Conservation (phyloP, 331 rosid species). For the Malus hybrid region DNA sequence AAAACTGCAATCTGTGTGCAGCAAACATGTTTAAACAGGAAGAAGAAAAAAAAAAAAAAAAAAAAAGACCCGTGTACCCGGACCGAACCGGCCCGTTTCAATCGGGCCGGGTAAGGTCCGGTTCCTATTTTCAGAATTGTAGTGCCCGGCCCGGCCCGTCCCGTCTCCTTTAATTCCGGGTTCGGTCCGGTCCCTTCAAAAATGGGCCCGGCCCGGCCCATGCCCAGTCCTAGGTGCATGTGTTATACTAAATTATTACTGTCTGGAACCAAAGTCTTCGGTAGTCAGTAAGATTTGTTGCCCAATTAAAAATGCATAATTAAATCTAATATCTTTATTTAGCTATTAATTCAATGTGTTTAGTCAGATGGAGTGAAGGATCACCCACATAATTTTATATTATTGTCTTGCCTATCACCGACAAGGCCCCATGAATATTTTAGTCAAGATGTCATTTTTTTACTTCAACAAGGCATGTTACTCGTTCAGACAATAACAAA, state of each 20-base stretch:
- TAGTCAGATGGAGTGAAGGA: background rate
- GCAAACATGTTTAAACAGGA: too few species aligned
- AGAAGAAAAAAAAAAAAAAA: too few species aligned
- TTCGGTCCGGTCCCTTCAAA: too few species aligned
- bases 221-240: too few species aligned
- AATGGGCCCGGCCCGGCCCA: too few species aligned
- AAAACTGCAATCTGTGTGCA: too few species aligned
- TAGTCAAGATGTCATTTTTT: background rate
- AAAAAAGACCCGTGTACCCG: too few species aligned
- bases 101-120: too few species aligned
- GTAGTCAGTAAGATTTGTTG: constrained; percentile 4
- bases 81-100: too few species aligned
- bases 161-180: too few species aligned
- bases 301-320: constrained; percentile 15
- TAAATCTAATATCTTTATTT: background rate
- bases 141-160: too few species aligned
- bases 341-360: background rate
- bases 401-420: background rate
- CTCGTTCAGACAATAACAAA: background rate
- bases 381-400: background rate
- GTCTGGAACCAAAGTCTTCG: background rate
- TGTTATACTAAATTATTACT: background rate
- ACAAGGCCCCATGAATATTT: background rate
- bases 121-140: too few species aligned
- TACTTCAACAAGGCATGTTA: background rate